A percentile compares a stretch with the other conserved stretches of the same genome.
phyloP scores from a whole-genome alignment of 2,329 filamentous ascomycete genomes.

The Sporothrix pseudoabietina region DNA sequence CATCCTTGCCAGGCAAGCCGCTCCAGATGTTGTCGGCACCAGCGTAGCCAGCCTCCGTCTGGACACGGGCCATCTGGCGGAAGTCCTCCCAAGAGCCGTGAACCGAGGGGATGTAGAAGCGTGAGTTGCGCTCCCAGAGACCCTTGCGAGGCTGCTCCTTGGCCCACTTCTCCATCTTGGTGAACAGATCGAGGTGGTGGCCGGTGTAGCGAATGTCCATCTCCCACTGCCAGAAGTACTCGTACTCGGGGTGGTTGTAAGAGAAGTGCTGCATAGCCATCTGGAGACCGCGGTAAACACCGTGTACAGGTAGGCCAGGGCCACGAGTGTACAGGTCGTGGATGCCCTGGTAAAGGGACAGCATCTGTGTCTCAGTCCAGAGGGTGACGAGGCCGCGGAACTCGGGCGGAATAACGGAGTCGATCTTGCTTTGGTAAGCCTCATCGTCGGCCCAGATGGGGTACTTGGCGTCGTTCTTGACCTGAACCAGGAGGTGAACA shows the following conservation, averaged over 20 bases:
- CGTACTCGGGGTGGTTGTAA: slow-evolving; percentile 83
- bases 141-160: slow-evolving; percentile 74
- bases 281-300: slow-evolving; percentile 87
- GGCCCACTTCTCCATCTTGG: slow-evolving; percentile 69
- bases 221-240: slow-evolving; percentile 94
- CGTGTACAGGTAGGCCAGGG: slow-evolving; percentile 76
- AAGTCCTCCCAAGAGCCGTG: slow-evolving; percentile 83
- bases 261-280: slow-evolving; percentile 97
- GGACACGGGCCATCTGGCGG: slow-evolving; percentile 72
- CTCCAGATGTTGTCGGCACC: slow-evolving; percentile 70
- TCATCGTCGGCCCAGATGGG: slow-evolving; percentile 78
- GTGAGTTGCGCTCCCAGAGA: slow-evolving; percentile 76
- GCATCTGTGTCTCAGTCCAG: slow-evolving; percentile 95
- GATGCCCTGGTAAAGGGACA: slow-evolving; percentile 83
- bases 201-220: slow-evolving; percentile 91
- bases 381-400: slow-evolving; percentile 86
- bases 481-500: slow-evolving; percentile 80
- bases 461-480: slow-evolving; percentile 72
- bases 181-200: slow-evolving; percentile 77
- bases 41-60: slow-evolving; percentile 69
- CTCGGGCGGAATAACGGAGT: slow-evolving; percentile 73
- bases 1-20: slow-evolving; percentile 48
- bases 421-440: slow-evolving; percentile 66
- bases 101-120: slow-evolving; percentile 75
- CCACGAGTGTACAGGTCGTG: slow-evolving; percentile 71